Conservation (phyloP, 805 yeast species). For the Hanseniaspora osmophila region DNA sequence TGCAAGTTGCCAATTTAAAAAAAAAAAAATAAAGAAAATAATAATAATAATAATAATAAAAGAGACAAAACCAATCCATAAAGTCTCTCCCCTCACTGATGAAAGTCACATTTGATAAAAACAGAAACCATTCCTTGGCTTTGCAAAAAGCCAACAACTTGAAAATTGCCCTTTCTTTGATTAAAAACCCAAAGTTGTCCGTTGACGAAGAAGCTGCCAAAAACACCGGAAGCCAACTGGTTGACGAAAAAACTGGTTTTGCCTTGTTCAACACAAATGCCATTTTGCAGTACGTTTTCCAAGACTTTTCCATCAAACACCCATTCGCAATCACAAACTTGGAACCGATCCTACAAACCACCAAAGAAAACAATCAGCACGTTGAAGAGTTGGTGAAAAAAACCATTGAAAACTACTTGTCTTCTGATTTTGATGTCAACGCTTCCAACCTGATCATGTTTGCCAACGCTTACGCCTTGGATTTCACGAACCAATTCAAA, state of each 20-base stretch:
- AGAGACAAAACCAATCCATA: not conserved
- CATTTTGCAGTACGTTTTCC: constrained; percentile 46
- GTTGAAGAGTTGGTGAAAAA: constrained; percentile 29
- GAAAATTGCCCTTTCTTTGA: constrained; percentile 20
- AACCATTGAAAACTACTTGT: constrained; percentile 20
- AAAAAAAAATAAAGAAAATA: no score
- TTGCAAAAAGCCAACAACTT: constrained; percentile 19
- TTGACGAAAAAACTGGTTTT: constrained; percentile 17
- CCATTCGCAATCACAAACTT: constrained; percentile 13
- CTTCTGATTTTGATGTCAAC: constrained; percentile 18
- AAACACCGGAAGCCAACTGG: constrained; percentile 6
- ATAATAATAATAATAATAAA: not conserved
- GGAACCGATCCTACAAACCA: constrained; percentile 11
- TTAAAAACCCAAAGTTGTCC: constrained; percentile 17
- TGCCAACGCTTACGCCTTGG: constrained; percentile 39
- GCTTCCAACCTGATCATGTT: constrained; percentile 47
- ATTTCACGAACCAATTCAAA: constrained; percentile 15
- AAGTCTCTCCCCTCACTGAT: no score
- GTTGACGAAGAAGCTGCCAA: constrained; percentile 14
- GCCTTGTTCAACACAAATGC: constrained; percentile 54
- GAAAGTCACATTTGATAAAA: constrained; percentile 16
- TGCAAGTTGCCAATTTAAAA: no score
- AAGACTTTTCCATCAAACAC: constrained; percentile 32
- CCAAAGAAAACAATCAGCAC: constrained; percentile 27
- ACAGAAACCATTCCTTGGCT: constrained; percentile 12